Base-by-base conservation (phyloP, 305 asterid species). In the Rubia tinctorum region DNA sequence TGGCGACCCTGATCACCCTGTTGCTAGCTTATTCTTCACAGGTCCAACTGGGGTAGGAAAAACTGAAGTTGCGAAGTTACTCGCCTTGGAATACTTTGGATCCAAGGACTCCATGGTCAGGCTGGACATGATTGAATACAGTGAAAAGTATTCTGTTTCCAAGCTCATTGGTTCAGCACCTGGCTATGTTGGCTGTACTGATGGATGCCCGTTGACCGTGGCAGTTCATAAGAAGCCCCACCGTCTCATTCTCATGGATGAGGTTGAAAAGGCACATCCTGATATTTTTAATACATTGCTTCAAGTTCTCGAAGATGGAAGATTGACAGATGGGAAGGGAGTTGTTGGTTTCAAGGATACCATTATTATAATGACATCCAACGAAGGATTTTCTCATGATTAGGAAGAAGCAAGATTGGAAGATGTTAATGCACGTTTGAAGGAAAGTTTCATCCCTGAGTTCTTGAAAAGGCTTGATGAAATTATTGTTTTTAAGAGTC, bases 1-100 rank as follows among this genome's bases (percentile, higher is more conserved):
- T 10, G 43, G 49, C 3, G 72, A 61, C n/a, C 77, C 77, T 11
- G 9, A 68, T 8, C 66, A 75, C n/a, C 84, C 84, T 1, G 45
- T 68, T 40, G 76, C 76, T 17, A 62, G 64, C 13, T 60, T 77
- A 43, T 71, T 81, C 20, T 81, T 77, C 75, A 64, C 47, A 11
- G 83, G 83, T 22, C 83, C 83, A 39, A 80, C 83, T 2, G 83
- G 78, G 1, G 80, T 80, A 3, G 83, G 83, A 5, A 80, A 80
- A 40, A 76, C 83, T 12, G 65, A 76, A 53, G 75, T 75, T 15
- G 77, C 83, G 1, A 80, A 80, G 65, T 25, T 71, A 40, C 51
- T 80, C 2, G 83, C 80, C n/a, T 25, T 23, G 37, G 71, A 76
- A 45, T 75, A 42, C 15, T 75, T 79, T 42, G 80, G 79, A 44